phyloP scores from a whole-genome alignment of 768 basidiomycete genomes.

The Rubroboletus satanas region DNA sequence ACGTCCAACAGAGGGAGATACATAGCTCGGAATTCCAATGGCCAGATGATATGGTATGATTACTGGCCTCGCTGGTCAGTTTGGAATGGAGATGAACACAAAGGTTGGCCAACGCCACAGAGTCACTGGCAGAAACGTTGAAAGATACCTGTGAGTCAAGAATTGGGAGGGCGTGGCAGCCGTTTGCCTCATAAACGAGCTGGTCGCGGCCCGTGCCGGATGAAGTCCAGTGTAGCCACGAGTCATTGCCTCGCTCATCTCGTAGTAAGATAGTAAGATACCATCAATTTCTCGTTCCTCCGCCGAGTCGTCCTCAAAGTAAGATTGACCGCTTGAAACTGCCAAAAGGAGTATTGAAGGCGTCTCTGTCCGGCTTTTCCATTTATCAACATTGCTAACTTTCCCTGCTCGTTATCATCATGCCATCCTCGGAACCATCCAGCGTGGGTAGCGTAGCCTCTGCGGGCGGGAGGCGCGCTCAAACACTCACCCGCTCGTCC shows the following conservation, averaged over 20 bases:
- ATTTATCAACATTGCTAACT: not conserved
- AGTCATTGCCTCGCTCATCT: too few relatives aligned
- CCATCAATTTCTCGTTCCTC: not conserved
- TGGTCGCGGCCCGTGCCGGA: too few relatives aligned
- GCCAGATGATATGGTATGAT: not conserved
- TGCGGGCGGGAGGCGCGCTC: not conserved
- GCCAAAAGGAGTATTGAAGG: not conserved
- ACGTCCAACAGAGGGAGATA: slow-evolving; percentile 20
- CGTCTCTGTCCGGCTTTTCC: too few relatives aligned
- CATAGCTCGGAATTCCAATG: slow-evolving; percentile 5
- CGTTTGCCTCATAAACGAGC: too few relatives aligned
- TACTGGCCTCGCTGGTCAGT: not conserved
- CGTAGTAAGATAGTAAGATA: too few relatives aligned
- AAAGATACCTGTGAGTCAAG: too few relatives aligned
- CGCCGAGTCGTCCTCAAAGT: not conserved
- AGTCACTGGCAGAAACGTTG: too few relatives aligned
- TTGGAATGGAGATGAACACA: not conserved
- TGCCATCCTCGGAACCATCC: slow-evolving; percentile 29
- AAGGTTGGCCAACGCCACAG: too few relatives aligned
- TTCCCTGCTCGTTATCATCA: not conserved
- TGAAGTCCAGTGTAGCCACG: too few relatives aligned
- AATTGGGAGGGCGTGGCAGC: too few relatives aligned
- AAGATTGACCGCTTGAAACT: not conserved
- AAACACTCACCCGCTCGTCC: slow-evolving; percentile 1
- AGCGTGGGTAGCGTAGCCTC: slow-evolving; percentile 12